phyloP scores from a whole-genome alignment of 2,329 filamentous ascomycete species.

The Sporothrix inflata region DNA sequence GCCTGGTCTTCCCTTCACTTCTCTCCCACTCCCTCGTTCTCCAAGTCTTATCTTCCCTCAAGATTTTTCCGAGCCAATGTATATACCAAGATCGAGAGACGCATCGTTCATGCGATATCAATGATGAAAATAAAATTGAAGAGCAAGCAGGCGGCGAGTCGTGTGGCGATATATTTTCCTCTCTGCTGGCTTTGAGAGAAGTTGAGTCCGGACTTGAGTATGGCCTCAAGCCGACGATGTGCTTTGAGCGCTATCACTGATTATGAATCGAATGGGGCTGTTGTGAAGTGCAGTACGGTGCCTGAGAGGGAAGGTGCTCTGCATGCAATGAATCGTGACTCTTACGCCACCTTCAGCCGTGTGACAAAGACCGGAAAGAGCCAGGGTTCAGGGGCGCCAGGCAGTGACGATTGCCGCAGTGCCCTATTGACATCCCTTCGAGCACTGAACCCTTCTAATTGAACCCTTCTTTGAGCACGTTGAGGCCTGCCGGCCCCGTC shows the following conservation, averaged over 20 bases:
- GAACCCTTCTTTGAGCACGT: background rate
- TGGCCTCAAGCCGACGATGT: background rate
- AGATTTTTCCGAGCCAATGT: background rate
- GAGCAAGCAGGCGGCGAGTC: background rate
- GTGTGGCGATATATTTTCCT: background rate
- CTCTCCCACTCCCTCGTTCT: background rate
- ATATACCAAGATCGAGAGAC: background rate
- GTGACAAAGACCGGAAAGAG: conserved; percentile 19
- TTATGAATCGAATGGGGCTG: background rate
- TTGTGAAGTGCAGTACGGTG: background rate
- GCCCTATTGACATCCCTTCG: background rate
- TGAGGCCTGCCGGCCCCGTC: background rate
- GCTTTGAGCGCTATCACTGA: background rate
- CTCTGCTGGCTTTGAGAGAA: no score
- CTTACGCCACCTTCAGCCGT: conserved; percentile 10
- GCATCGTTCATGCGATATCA: conserved; percentile 1
- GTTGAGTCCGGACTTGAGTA: background rate
- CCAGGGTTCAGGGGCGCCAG: background rate
- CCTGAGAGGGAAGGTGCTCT: background rate
- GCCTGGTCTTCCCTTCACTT: background rate
- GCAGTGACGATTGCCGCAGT: background rate
- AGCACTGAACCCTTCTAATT: background rate
- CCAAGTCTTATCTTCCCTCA: background rate
- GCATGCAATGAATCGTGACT: conserved; percentile 9
- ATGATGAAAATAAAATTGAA: background rate